Percentiles rank a stretch among this genome's conserved stretches.
phyloP scores from a whole-genome alignment of 2,329 filamentous ascomycete species.

The Aspergillus phoenicis region DNA sequence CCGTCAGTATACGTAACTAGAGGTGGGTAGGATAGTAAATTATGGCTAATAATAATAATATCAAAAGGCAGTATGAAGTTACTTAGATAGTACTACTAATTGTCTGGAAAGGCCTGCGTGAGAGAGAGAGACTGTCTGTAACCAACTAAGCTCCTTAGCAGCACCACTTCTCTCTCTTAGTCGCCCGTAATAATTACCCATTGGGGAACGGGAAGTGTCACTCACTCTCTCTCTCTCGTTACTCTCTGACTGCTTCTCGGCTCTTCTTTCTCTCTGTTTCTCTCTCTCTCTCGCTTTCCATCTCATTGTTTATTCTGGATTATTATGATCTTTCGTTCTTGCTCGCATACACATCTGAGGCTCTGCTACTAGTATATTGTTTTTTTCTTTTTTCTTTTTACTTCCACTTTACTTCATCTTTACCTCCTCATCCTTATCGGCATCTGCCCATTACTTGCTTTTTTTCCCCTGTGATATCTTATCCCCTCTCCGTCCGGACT shows the following conservation, averaged over 20 bases:
- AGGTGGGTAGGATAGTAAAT: no score
- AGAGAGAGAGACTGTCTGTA: not conserved
- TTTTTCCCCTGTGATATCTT: not conserved
- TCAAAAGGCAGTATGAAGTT: not conserved
- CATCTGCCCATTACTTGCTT: not conserved
- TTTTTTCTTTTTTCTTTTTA: not conserved
- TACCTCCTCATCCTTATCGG: not conserved
- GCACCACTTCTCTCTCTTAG: not conserved
- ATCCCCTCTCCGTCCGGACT: not conserved
- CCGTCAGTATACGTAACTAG: not conserved
- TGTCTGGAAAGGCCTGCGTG: not conserved
- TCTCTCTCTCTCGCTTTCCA: not conserved
- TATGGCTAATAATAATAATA: not conserved
- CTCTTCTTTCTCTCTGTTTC: not conserved
- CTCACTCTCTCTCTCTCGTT: not conserved
- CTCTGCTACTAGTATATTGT: not conserved
- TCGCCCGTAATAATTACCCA: not conserved
- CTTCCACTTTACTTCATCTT: not conserved
- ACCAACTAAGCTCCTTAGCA: not conserved
- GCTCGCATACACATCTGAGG: not conserved
- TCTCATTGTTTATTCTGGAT: not conserved
- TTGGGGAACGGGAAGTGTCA: not conserved
- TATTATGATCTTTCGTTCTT: slow-evolving; percentile 5
- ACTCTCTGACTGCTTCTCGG: not conserved
- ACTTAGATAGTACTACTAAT: no score